Evolutionary conservation across 2,329 filamentous ascomycete genomes (phyloP).

Genomic region (Pseudogymnoascus verrucosus): DNA sequence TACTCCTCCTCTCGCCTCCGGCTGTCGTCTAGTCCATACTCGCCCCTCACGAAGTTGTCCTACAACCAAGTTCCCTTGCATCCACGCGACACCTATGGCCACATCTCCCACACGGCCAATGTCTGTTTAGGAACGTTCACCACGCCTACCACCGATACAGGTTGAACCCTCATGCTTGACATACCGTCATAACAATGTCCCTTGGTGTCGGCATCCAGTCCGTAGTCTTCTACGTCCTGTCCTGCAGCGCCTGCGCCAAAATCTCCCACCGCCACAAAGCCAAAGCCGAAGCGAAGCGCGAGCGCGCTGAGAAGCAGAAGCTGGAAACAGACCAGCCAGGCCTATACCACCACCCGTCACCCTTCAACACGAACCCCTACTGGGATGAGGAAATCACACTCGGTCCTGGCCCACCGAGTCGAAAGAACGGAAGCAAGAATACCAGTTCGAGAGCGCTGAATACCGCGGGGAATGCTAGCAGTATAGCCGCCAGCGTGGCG

Average conservation of each 20-base stretch:
- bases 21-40: not conserved
- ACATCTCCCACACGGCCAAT: not conserved
- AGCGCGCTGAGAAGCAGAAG: conserved; percentile 56
- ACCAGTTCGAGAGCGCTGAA: conserved; percentile 53
- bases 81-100: not conserved
- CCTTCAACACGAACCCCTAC: conserved; percentile 79
- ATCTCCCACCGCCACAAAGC: conserved; percentile 62
- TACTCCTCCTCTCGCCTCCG: not conserved
- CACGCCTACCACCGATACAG: not conserved
- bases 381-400: conserved; percentile 82
- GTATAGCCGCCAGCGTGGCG: conserved; percentile 30
- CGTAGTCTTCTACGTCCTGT: conserved; percentile 68
- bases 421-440: conserved; percentile 42
- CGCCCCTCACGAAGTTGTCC: not conserved
- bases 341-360: conserved; percentile 69
- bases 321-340: conserved; percentile 63
- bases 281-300: conserved; percentile 60
- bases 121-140: not conserved
- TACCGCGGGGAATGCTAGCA: conserved; percentile 49
- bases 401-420: conserved; percentile 61
- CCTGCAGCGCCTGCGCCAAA: conserved; percentile 71
- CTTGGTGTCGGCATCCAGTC: conserved; percentile 60
- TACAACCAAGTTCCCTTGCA: not conserved
- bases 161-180: not conserved
- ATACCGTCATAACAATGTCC: conserved; percentile 33